Base-by-base conservation (phyloP, 2,329 filamentous ascomycete species). In the Trichoderma simmonsii region DNA sequence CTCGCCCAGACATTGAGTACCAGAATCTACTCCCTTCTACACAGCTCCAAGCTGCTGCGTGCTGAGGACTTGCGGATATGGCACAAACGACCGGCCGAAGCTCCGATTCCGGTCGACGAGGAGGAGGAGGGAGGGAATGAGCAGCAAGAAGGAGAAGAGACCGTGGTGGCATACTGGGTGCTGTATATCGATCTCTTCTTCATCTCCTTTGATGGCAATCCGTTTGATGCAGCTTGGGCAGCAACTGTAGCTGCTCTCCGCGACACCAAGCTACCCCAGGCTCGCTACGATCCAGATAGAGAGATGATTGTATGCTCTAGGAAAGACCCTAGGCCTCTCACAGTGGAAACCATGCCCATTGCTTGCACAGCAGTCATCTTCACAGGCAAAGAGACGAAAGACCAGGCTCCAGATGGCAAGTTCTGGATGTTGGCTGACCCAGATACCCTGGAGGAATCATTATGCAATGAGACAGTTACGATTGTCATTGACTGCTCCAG, bases 111-210 rank as follows among this genome's bases (percentile, higher is more conserved):
- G 18, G 84, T 86, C 26, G 84, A 85, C 4, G 81, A 80, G 60
- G 81, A 84, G 70, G 82, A 83, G 6, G 83, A 77, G 78, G 0
- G 77, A 79, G 8, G 76, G 75, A 28, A 67, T 74, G 48, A 54
- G 48, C n/a, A 54, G 21, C 48, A 24, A 4, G 78, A 82, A 6
- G 82, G 80, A 59, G 80, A 83, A 12, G 80, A 79, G 7, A 79
- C 79, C n/a, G 82, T 95, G 12, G 95, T 93, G 79, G 96, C 92
- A 0, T 98, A 97, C 81, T 99, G 95, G 96, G 91, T 93, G 11
- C 89, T 99, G 24, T 98, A 97, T 81, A 93, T 99, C 75, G 95
- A 98, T 79, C 86, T 98, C n/a, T 88, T 98, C 78, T 96, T 97
- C 82, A 91, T 99, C 75, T 97, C 93, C 0, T 90, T 97, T 64